A percentile compares a stretch with the other conserved stretches of the same genome.
Conservation (phyloP, 2,329 filamentous ascomycete species). For the Fusarium sp. region DNA sequence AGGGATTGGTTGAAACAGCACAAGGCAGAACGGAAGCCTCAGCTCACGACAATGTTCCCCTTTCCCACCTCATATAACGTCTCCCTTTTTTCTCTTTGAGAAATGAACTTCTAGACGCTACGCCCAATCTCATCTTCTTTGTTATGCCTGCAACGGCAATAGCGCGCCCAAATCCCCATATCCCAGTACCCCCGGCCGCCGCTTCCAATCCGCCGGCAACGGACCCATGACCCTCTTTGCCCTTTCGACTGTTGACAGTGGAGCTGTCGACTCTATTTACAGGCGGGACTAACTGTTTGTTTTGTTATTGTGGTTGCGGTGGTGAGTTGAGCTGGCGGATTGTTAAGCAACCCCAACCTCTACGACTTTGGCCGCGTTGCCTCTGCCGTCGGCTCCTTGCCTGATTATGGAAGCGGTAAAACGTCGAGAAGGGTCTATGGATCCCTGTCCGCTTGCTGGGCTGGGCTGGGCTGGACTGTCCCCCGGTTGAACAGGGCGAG, state of each 20-base stretch:
- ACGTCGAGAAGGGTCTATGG: conserved; percentile 6
- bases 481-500: conserved; percentile 27
- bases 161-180: conserved; percentile 39
- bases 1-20: neutral
- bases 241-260: conserved; percentile 36
- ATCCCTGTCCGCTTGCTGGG: neutral
- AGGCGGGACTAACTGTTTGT: conserved; percentile 17
- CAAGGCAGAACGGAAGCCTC: neutral
- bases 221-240: conserved; percentile 39
- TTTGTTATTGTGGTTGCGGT: neutral
- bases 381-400: conserved; percentile 19
- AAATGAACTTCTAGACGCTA: conserved; percentile 40
- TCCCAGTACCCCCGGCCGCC: conserved; percentile 30
- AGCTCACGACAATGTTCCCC: conserved; percentile 1
- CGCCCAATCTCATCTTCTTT: conserved; percentile 40
- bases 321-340: conserved; percentile 31
- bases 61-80: conserved; percentile 16
- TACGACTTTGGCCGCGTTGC: conserved; percentile 19
- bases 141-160: conserved; percentile 43
- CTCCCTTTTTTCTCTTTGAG: conserved; percentile 23
- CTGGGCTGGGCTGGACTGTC: neutral
- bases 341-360: conserved; percentile 41
- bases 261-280: conserved; percentile 41
- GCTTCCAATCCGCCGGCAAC: conserved; percentile 44
- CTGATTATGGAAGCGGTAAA: conserved; percentile 13